A percentile compares a stretch with the other conserved stretches of the same genome.
phyloP scores from a whole-genome alignment of 192 early-diverging fungal genomes.

The Radiomyces spectabilis region DNA sequence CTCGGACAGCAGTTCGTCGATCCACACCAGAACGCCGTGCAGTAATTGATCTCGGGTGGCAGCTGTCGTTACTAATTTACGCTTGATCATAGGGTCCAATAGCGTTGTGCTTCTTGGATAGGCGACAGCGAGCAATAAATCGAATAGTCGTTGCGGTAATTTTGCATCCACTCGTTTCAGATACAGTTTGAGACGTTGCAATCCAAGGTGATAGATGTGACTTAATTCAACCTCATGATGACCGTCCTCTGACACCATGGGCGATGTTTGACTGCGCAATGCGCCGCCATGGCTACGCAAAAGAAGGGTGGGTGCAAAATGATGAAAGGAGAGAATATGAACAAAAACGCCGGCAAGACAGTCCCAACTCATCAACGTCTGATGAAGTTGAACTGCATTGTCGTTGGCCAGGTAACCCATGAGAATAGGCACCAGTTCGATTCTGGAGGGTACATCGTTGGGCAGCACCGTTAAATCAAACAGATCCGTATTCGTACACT shows the following conservation, averaged over 20 bases:
- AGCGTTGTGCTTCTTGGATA: background rate
- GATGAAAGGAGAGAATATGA: slow-evolving; percentile 4
- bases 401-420: background rate
- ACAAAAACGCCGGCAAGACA: slow-evolving; percentile 11
- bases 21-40: slow-evolving; percentile 14
- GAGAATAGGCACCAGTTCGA: slow-evolving; percentile 1
- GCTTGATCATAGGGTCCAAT: background rate
- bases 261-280: background rate
- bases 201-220: background rate
- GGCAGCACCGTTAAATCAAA: background rate
- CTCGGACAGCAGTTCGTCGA: slow-evolving; percentile 16
- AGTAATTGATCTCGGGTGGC: background rate
- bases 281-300: background rate
- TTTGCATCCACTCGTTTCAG: slow-evolving; percentile 10
- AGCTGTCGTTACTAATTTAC: background rate
- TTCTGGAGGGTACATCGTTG: background rate
- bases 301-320: slow-evolving; percentile 12
- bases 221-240: background rate
- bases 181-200: slow-evolving; percentile 3
- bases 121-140: background rate
- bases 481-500: background rate
- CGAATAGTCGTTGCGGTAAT: slow-evolving; percentile 1
- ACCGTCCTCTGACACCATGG: background rate
- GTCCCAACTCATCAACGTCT: slow-evolving; percentile 20
- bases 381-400: background rate